Percentiles rank a stretch among this genome's conserved stretches.
These are phyloP conservation scores for Rhynchospora breviuscula DNA, from an alignment of 176 grass and related monocot genomes.

Conservation along the genomic window DNA sequence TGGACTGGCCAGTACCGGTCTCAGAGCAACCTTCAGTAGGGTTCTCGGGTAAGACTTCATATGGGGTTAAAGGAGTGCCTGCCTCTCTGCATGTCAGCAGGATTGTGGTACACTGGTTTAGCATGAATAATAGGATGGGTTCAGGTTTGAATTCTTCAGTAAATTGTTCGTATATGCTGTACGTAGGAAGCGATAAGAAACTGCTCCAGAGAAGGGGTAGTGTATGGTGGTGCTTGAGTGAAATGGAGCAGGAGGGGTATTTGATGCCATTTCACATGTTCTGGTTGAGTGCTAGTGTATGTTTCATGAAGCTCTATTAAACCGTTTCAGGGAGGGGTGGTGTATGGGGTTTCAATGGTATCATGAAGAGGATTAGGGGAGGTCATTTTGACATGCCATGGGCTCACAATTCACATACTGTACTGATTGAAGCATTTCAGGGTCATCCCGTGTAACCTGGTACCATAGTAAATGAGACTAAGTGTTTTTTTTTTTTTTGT, in stretches of 20 bases:
- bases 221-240: neutral
- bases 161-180: neutral
- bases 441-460: slow-evolving; percentile 51
- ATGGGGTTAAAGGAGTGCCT: too few relatives aligned
- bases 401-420: slow-evolving; percentile 14
- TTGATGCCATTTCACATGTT: slow-evolving; percentile 7
- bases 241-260: slow-evolving; percentile 15
- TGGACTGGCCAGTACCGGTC: slow-evolving; percentile 6
- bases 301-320: neutral
- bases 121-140: neutral
- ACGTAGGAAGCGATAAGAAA: neutral
- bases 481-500: too few relatives aligned
- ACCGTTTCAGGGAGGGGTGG: neutral
- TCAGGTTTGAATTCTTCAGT: neutral
- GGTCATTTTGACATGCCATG: slow-evolving; percentile 45
- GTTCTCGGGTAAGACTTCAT: slow-evolving; percentile 13
- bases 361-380: slow-evolving; percentile 12
- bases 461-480: too few relatives aligned
- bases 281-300: neutral
- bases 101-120: slow-evolving; percentile 20
- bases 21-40: slow-evolving; percentile 11
- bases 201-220: slow-evolving; percentile 4
- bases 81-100: slow-evolving; percentile 59
- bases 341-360: slow-evolving; percentile 9
- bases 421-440: slow-evolving; percentile 8